Conservation (phyloP, 805 yeast genomes). For the Cephaloascus albidus region DNA sequence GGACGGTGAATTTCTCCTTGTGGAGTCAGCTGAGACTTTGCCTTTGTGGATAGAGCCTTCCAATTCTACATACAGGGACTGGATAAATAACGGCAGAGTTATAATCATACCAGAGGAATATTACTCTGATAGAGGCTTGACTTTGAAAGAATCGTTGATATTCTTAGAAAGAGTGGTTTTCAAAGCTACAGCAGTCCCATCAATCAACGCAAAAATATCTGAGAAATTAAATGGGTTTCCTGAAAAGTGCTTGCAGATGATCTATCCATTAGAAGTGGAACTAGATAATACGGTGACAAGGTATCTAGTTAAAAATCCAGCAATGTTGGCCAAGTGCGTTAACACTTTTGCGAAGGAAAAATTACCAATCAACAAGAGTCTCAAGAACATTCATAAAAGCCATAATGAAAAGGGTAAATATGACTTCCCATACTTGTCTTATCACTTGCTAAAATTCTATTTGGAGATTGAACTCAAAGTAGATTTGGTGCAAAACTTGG, state of each 20-base stretch:
- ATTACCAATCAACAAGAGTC: background rate
- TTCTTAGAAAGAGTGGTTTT: constrained; percentile 27
- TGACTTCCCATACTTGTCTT: too few relatives aligned
- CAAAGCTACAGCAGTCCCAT: constrained; percentile 16
- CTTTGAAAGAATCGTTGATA: constrained; percentile 26
- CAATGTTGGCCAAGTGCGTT: background rate
- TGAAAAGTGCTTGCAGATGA: constrained; percentile 12
- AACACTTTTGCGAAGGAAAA: background rate
- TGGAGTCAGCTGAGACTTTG: constrained; percentile 35
- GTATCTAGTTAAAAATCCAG: constrained; percentile 4
- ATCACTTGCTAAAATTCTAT: too few relatives aligned
- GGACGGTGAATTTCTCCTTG: constrained; percentile 47
- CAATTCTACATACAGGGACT: constrained; percentile 38
- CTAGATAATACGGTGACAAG: constrained; percentile 7
- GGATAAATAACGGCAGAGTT: constrained; percentile 36
- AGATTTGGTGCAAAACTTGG: too few relatives aligned
- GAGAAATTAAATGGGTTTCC: constrained; percentile 15
- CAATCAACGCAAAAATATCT: constrained; percentile 10
- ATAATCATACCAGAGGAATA: constrained; percentile 29
- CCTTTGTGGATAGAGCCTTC: constrained; percentile 40
- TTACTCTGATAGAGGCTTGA: constrained; percentile 20
- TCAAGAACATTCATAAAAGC: background rate
- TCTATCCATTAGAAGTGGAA: constrained; percentile 9
- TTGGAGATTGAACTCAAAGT: too few relatives aligned
- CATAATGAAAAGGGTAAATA: too few relatives aligned